A percentile compares a stretch with the other conserved stretches of the same genome.
Evolutionary conservation across 768 basidiomycete genomes (phyloP).

Genomic region (Lepiota venenata): DNA sequence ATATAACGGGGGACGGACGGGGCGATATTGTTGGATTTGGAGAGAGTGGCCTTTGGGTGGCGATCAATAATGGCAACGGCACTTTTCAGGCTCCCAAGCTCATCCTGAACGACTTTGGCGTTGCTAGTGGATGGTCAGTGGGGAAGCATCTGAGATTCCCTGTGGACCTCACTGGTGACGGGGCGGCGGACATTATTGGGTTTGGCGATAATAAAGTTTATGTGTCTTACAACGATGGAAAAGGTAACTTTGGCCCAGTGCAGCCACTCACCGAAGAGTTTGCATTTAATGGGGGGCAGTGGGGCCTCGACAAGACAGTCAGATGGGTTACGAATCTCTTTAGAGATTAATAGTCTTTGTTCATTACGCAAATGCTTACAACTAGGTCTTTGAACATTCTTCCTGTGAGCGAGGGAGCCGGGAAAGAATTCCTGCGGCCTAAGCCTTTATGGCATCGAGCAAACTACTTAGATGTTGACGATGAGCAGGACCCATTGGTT

Average conservation of each 20-base stretch:
- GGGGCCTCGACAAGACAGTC: not conserved
- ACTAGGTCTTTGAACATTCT: too few species aligned
- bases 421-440: too few species aligned
- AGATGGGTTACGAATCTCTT: not conserved
- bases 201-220: not conserved
- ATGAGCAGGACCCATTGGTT: too few species aligned
- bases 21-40: conserved; percentile 6
- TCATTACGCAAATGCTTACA: too few species aligned
- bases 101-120: conserved; percentile 2
- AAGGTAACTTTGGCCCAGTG: conserved; percentile 1
- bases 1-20: not conserved
- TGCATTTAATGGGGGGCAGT: not conserved
- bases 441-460: too few species aligned
- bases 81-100: not conserved
- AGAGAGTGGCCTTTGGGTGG: not conserved
- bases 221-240: not conserved
- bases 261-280: not conserved
- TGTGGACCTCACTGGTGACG: conserved; percentile 1
- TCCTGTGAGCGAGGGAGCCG: too few species aligned
- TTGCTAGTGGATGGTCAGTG: not conserved
- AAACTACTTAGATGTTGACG: too few species aligned
- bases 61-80: conserved; percentile 2
- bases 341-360: too few species aligned
- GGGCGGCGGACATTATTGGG: not conserved
- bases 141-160: not conserved